phyloP scores from a whole-genome alignment of 2,329 filamentous ascomycete species.

The Dendryphion nanum region DNA sequence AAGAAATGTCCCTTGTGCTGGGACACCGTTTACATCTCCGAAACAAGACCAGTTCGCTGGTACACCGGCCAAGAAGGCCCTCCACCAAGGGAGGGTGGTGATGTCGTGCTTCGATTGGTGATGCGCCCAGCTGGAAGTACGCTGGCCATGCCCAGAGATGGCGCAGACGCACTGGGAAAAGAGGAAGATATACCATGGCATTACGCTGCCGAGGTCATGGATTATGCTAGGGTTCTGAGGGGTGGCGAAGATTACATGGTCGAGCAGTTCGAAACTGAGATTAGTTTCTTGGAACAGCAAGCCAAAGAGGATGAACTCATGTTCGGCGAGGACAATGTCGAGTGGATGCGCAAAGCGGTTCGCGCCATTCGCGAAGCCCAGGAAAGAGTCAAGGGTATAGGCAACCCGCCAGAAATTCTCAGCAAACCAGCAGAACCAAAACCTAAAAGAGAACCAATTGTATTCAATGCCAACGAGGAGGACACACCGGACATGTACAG shows the following conservation, averaged over 20 bases:
- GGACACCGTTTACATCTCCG: conserved; percentile 88
- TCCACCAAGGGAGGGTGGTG: conserved; percentile 76
- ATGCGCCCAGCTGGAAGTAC: conserved; percentile 78
- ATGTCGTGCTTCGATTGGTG: conserved; percentile 86
- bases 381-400: conserved; percentile 69
- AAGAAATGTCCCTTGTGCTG: conserved; percentile 97
- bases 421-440: conserved; percentile 52
- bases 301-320: conserved; percentile 87
- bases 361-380: conserved; percentile 70
- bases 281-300: conserved; percentile 70
- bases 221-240: conserved; percentile 95
- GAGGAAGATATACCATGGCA: conserved; percentile 89
- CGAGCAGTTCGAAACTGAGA: conserved; percentile 75
- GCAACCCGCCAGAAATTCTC: conserved; percentile 59
- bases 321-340: conserved; percentile 81
- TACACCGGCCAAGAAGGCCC: conserved; percentile 85
- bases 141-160: conserved; percentile 81
- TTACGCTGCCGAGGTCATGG: conserved; percentile 87
- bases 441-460: conserved; percentile 48
- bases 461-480: conserved; percentile 47
- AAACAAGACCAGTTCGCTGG: conserved; percentile 85
- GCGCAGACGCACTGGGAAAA: conserved; percentile 65
- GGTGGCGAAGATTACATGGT: conserved; percentile 86
- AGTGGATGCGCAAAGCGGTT: conserved; percentile 86
- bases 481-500: conserved; percentile 53